Evolutionary conservation across 1,139 yeast genomes (phyloP).

Genomic region (Taphrina populina): DNA sequence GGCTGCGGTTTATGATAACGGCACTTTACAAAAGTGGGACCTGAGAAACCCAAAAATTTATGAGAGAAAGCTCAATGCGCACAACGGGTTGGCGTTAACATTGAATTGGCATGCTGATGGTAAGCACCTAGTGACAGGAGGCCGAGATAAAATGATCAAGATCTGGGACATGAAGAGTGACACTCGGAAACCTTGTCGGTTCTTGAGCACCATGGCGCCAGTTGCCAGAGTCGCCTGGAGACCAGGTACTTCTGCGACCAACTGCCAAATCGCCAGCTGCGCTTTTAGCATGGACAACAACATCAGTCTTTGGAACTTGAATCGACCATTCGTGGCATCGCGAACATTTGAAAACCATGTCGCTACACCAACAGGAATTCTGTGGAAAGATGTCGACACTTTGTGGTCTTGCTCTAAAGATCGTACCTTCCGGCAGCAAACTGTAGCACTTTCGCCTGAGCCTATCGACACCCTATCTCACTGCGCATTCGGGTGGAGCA

Average conservation of each 20-base stretch:
- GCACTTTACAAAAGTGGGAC: slow-evolving; percentile 83
- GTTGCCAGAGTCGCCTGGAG: slow-evolving; percentile 72
- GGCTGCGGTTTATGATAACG: slow-evolving; percentile 84
- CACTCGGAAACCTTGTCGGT: slow-evolving; percentile 62
- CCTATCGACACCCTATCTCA: slow-evolving; percentile 58
- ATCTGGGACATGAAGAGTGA: slow-evolving; percentile 66
- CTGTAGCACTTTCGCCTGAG: slow-evolving; percentile 53
- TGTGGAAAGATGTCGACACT: slow-evolving; percentile 53
- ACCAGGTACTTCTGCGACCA: slow-evolving; percentile 44
- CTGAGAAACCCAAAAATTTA: slow-evolving; percentile 52
- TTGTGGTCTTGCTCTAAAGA: slow-evolving; percentile 58
- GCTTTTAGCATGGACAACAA: slow-evolving; percentile 69
- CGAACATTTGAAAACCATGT: slow-evolving; percentile 59
- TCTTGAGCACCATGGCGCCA: slow-evolving; percentile 73
- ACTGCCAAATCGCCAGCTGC: slow-evolving; percentile 65
- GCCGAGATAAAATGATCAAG: slow-evolving; percentile 80
- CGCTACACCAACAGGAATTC: slow-evolving; percentile 54
- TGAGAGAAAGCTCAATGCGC: slow-evolving; percentile 80
- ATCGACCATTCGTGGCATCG: slow-evolving; percentile 72
- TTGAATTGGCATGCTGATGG: slow-evolving; percentile 83
- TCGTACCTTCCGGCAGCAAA: slow-evolving; percentile 57
- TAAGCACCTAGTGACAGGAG: slow-evolving; percentile 86
- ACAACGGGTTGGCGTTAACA: slow-evolving; percentile 85
- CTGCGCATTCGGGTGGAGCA: slow-evolving; percentile 61
- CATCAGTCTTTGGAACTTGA: slow-evolving; percentile 69